phyloP scores from a whole-genome alignment of 1,284 basidiomycete genomes.

The Trametes hirsuta region DNA sequence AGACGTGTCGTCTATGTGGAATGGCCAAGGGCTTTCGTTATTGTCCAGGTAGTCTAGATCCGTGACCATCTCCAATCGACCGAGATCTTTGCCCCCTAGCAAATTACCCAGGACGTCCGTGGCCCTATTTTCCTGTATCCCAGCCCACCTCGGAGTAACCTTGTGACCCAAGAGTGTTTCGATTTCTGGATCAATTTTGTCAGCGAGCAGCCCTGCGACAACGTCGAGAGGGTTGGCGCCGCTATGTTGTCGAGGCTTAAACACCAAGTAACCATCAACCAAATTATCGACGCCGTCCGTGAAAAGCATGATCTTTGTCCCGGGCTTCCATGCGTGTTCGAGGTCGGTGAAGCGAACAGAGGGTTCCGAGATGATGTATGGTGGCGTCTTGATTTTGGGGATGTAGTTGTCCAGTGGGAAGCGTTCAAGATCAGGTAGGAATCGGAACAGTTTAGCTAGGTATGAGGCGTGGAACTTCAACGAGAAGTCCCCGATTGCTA shows the following conservation, averaged over 20 bases:
- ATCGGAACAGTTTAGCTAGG: conserved; percentile 3
- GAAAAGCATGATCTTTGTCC: conserved; percentile 1
- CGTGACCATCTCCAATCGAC: conserved; percentile 1
- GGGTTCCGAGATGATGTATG: conserved; percentile 6
- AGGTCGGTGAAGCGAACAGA: conserved; percentile 6
- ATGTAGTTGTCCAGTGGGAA: background rate
- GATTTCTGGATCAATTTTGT: background rate
- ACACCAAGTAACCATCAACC: background rate
- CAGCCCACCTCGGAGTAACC: background rate
- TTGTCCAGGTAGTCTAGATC: background rate
- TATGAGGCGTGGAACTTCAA: conserved; percentile 4
- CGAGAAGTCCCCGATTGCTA: conserved; percentile 8
- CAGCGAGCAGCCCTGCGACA: background rate
- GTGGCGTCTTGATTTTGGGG: conserved; percentile 6
- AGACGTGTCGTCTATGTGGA: conserved; percentile 9
- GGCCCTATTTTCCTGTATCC: background rate
- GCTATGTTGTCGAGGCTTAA: background rate
- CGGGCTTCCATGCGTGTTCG: background rate
- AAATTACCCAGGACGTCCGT: conserved; percentile 9
- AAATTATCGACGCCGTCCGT: conserved; percentile 12
- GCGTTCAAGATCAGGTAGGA: background rate
- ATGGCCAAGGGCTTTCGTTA: background rate
- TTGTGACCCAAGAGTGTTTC: background rate
- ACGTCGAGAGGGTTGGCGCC: conserved; percentile 3
- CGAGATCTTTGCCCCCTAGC: background rate